phyloP scores from a whole-genome alignment of 1,284 basidiomycete species.

The Cryptococcus depauperatus region DNA sequence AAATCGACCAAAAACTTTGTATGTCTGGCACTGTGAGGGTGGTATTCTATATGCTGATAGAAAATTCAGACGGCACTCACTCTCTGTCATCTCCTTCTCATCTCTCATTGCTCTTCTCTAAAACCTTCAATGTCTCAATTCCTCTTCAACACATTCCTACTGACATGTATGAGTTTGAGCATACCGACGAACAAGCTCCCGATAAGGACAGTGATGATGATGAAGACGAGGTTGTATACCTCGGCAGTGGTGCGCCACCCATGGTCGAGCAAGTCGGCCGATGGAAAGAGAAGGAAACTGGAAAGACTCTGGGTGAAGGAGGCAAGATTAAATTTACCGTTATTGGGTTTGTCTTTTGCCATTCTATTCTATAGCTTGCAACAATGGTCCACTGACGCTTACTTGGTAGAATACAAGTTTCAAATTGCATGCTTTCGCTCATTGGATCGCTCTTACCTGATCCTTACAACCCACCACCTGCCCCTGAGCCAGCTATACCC shows the following conservation, averaged over 20 bases:
- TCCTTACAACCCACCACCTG: constrained; percentile 65
- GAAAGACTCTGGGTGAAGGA: constrained; percentile 61
- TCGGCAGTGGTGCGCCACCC: constrained; percentile 9
- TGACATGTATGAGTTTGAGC: constrained; percentile 78
- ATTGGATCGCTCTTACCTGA: constrained; percentile 80
- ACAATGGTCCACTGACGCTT: background rate
- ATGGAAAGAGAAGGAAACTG: constrained; percentile 72
- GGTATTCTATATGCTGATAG: background rate
- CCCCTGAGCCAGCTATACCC: constrained; percentile 19
- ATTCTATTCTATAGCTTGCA: background rate
- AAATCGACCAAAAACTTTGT: constrained; percentile 76
- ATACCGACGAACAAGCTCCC: constrained; percentile 45
- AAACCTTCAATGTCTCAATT: constrained; percentile 95
- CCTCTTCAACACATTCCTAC: constrained; percentile 81
- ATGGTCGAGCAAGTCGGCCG: constrained; percentile 50
- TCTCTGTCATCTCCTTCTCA: constrained; percentile 90
- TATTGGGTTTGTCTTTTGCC: constrained; percentile 59
- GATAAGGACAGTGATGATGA: constrained; percentile 28
- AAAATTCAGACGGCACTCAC: constrained; percentile 63
- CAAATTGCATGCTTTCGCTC: constrained; percentile 90
- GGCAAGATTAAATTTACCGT: constrained; percentile 79
- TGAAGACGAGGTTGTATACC: constrained; percentile 27
- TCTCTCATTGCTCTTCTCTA: constrained; percentile 82
- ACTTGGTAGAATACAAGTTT: constrained; percentile 65
- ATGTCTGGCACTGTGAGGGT: constrained; percentile 31